Evolutionary conservation across 257 asterid species (phyloP), one percentile per base, ranked within the genome.

Genomic region (Solanum virginianum): DNA sequence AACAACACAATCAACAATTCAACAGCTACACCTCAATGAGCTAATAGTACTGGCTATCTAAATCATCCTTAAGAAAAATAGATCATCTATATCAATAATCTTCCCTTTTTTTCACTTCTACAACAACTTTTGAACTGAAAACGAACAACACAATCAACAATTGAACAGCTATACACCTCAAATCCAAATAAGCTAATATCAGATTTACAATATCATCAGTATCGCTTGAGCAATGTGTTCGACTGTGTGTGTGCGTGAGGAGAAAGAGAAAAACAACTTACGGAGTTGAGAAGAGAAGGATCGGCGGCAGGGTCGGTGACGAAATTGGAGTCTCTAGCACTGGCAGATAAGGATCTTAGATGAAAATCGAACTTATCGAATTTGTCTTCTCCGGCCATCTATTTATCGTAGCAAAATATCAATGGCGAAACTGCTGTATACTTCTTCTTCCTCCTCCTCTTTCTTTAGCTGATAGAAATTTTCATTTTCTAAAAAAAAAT

Each of bases 321-420:
- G 85, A 89, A 91, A 80, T 92, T 94, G 79, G 97, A 91, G 88
- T 96, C 99, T 83, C 98, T 90, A 83, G 98, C 91, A 79, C 91
- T 85, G 36, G 97, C 88, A 53, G 98, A 89, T 26, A 96, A 54
- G n/a, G 93, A 89, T 84, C 98, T 91, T 79, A 96, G 91, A 88
- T 96, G 99, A 84, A 80, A 69, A 81, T 96, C 99, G 93, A 96
- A 93, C 72, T 91, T 97, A 53, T 84, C 89, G 82, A 87, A 69
- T 56, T 51, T 66, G 39, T 51, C 91, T 88, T 88, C 83, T 24
- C 84, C 88, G 22, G 10, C 85, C 91, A 88, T 84, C 86, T 10
- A 13, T 84, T 71, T 43, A 6, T 45, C 56, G n/a, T 45, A n/a
- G 17, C 17, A 2, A 51, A 10, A 56, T 36, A 72, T 43, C 80